Evolutionary conservation across 495 filamentous ascomycete species (phyloP), one percentile per base, ranked within the genome.

Genomic region (Friedmanniomyces simplex): DNA sequence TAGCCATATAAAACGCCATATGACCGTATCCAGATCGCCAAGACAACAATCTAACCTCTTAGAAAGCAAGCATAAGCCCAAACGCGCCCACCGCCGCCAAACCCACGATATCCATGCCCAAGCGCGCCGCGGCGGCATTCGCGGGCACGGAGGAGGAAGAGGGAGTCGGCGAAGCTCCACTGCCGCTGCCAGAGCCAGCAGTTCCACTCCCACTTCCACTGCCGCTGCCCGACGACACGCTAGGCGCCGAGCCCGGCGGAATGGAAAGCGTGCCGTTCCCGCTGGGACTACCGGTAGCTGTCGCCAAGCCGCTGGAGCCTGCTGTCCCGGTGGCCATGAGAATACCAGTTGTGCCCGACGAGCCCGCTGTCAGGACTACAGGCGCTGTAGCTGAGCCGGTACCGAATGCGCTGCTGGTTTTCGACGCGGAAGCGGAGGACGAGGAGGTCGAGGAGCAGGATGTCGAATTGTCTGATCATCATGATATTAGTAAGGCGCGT

Each of bases 21-120:
- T 24, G 25, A 24, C 18, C 18, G 4, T 49, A 49, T 21, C 20
- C 46, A 49, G 22, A 14, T 20, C 14, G 14, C n/a, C 39, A 3
- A 5, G 5, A 20, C 3, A 3, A 2, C 46, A 2, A 49, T 5
- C 6, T 42, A 24, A 22, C n/a, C 3, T 18, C 20, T n/a, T 54
- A 54, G 7, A 54, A 42, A 7, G 26, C 25, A 32, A 54, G 32
- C 51, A 54, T 54, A 43, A 28, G 22, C 34, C 51, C 51, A 28
- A 54, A 54, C 20, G 51, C 51, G 26, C 51, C 51, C 21, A 54
- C 20, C 5, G 51, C 51, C 18, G 25, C 21, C 37, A 54, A 28
- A 30, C 51, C 51, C 14, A 54, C 34, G 20, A 54, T 25, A 54
- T 54, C 51, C 51, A 54, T 54, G 1, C 51, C 51, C 21, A 54